These are phyloP conservation scores for Raphanus raphanistrum DNA, from an alignment of 345 rosid species.

Conservation along the genomic window DNA sequence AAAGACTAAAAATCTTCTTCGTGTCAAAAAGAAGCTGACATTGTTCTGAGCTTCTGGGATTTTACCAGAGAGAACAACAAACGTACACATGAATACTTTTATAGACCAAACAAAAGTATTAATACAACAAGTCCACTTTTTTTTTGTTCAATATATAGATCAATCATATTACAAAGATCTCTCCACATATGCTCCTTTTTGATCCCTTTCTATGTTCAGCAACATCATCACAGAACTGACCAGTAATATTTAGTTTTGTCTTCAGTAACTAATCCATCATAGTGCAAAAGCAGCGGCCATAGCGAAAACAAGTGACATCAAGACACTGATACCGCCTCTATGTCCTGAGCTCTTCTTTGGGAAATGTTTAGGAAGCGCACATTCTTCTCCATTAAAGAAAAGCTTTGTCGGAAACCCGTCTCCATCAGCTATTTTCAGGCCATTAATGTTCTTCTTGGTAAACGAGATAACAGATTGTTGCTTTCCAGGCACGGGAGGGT, in stretches of 20 bases:
- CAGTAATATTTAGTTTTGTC: slow-evolving; percentile 9
- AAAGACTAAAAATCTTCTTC: slow-evolving; percentile 18
- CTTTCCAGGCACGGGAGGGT: slow-evolving; percentile 70
- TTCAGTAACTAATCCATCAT: slow-evolving; percentile 36
- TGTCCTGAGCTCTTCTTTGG: slow-evolving; percentile 51
- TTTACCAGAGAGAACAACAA: not conserved
- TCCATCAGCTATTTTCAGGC: slow-evolving; percentile 52
- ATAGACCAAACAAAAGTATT: slow-evolving; percentile 34
- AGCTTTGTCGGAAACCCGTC: slow-evolving; percentile 80
- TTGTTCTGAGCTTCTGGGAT: not conserved
- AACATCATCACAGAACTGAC: slow-evolving; percentile 13
- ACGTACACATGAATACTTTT: not conserved
- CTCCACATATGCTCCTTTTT: slow-evolving; percentile 21
- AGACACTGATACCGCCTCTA: slow-evolving; percentile 29
- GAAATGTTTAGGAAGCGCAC: slow-evolving; percentile 65
- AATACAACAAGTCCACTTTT: slow-evolving; percentile 18
- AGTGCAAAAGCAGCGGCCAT: slow-evolving; percentile 41
- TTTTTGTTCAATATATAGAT: slow-evolving; percentile 21
- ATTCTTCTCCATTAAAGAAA: slow-evolving; percentile 90
- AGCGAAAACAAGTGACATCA: slow-evolving; percentile 33
- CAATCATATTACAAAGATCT: slow-evolving; percentile 27
- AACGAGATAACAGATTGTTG: slow-evolving; percentile 49
- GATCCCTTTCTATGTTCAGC: slow-evolving; percentile 21
- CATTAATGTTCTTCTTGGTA: slow-evolving; percentile 49
- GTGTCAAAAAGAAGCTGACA: not conserved